A percentile compares a stretch with the other conserved stretches of the same genome.
These are phyloP conservation scores for Neocucurbitaria cava DNA, from an alignment of 2,329 filamentous ascomycete species.

Conservation along the genomic window DNA sequence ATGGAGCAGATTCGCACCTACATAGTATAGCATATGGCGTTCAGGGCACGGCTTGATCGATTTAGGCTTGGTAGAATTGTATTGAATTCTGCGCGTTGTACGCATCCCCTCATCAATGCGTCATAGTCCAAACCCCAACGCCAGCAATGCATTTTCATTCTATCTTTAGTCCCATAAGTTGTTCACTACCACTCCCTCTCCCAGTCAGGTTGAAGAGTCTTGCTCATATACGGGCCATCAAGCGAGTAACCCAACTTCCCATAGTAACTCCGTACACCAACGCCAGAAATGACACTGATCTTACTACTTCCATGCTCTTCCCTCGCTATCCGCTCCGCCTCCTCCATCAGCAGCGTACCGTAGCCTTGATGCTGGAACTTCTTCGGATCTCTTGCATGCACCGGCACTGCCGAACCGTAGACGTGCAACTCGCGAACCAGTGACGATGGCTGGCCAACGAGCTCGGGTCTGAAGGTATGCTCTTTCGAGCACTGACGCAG, in stretches of 20 bases:
- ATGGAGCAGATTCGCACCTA: neutral
- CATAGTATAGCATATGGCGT: slow-evolving; percentile 27
- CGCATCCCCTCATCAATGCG: neutral
- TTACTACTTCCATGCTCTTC: slow-evolving; percentile 94
- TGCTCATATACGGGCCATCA: slow-evolving; percentile 77
- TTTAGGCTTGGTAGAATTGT: slow-evolving; percentile 3
- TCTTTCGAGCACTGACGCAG: slow-evolving; percentile 89
- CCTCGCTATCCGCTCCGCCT: slow-evolving; percentile 92
- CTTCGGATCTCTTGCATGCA: slow-evolving; percentile 90
- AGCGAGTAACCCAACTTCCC: slow-evolving; percentile 90
- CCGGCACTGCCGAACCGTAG: slow-evolving; percentile 95
- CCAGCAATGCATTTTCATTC: neutral
- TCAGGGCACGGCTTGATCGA: slow-evolving; percentile 5
- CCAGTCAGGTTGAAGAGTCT: slow-evolving; percentile 44
- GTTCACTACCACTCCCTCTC: slow-evolving; percentile 36
- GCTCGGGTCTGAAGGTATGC: slow-evolving; percentile 90
- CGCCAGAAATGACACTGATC: slow-evolving; percentile 97
- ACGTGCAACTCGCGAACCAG: slow-evolving; percentile 95
- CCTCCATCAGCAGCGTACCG: slow-evolving; percentile 95
- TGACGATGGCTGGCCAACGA: slow-evolving; percentile 85
- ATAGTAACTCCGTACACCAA: slow-evolving; percentile 95
- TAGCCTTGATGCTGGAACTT: slow-evolving; percentile 99
- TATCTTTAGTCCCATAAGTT: neutral
- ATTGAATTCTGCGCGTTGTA: slow-evolving; percentile 6
- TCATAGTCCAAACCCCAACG: neutral